A percentile compares a stretch with the other conserved stretches of the same genome.
Conservation (phyloP, 1,139 yeast species). For the Yamadazyma atmosphaerica region DNA sequence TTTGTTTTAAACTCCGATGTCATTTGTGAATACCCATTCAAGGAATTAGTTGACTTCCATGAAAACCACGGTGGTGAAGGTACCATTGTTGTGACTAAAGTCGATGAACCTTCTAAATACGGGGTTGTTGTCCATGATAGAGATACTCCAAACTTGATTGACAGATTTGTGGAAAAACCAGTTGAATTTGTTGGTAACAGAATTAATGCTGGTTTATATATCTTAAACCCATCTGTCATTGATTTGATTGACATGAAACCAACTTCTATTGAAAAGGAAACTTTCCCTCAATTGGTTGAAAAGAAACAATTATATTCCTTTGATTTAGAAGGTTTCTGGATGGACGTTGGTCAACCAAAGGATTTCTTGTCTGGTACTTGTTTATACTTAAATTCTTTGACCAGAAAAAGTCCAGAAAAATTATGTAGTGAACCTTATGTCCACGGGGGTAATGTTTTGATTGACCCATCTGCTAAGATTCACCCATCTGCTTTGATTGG, state of each 20-base stretch:
- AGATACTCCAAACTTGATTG: slow-evolving; percentile 89
- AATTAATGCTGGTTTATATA: slow-evolving; percentile 96
- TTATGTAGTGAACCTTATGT: slow-evolving; percentile 70
- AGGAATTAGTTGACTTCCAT: slow-evolving; percentile 91
- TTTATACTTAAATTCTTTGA: slow-evolving; percentile 81
- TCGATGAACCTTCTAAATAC: slow-evolving; percentile 98
- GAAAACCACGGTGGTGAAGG: slow-evolving; percentile 95
- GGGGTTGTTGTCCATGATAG: slow-evolving; percentile 99
- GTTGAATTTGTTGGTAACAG: slow-evolving; percentile 98
- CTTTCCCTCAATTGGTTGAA: slow-evolving; percentile 95
- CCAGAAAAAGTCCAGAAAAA: slow-evolving; percentile 74
- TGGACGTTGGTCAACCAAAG: slow-evolving; percentile 99
- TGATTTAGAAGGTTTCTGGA: slow-evolving; percentile 99
- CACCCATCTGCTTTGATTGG: slow-evolving; percentile 95
- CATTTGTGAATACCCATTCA: slow-evolving; percentile 97
- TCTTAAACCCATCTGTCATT: slow-evolving; percentile 94
- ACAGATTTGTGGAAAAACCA: slow-evolving; percentile 99
- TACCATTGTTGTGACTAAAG: slow-evolving; percentile 98
- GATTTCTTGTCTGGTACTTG: slow-evolving; percentile 97
- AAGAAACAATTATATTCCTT: slow-evolving; percentile 87
- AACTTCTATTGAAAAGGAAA: slow-evolving; percentile 98
- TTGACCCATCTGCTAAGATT: slow-evolving; percentile 94
- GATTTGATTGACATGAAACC: slow-evolving; percentile 97
- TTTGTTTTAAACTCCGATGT: slow-evolving; percentile 98
- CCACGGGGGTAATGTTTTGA: slow-evolving; percentile 85